Percentiles rank a stretch among this genome's conserved stretches.
phyloP scores from a whole-genome alignment of 2,329 filamentous ascomycete species.

The Clarireedia monteithiana region DNA sequence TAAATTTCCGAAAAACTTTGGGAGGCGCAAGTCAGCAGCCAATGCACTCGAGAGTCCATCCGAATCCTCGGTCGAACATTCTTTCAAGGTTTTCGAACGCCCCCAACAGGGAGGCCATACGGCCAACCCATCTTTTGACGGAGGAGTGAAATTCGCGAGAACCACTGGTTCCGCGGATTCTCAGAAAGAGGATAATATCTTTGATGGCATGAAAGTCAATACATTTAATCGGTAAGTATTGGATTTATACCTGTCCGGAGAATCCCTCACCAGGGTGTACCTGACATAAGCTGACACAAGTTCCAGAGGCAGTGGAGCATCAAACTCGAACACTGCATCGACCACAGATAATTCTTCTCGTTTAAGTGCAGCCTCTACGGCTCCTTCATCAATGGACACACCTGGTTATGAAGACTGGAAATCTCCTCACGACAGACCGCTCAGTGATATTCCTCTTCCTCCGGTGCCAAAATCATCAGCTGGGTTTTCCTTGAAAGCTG shows the following conservation, averaged over 20 bases:
- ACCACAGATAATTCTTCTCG: slow-evolving; percentile 30
- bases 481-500: slow-evolving; percentile 27
- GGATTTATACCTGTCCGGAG: slow-evolving; percentile 1
- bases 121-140: slow-evolving; percentile 26
- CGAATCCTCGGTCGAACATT: slow-evolving; percentile 17
- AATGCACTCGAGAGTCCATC: slow-evolving; percentile 24
- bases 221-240: slow-evolving; percentile 29
- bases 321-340: slow-evolving; percentile 29
- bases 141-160: slow-evolving; percentile 24
- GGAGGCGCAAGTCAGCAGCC: slow-evolving; percentile 28
- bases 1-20: slow-evolving; percentile 29
- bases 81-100: slow-evolving; percentile 31
- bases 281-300: slow-evolving; percentile 9
- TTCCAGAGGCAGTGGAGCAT: slow-evolving; percentile 29
- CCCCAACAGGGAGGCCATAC: slow-evolving; percentile 12
- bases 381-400: slow-evolving; percentile 28
- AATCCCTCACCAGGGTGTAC: slow-evolving; percentile 10
- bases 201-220: slow-evolving; percentile 21
- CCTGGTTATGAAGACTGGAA: slow-evolving; percentile 24
- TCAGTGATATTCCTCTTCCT: slow-evolving; percentile 25
- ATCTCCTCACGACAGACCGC: slow-evolving; percentile 25
- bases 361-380: slow-evolving; percentile 29
- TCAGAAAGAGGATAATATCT: slow-evolving; percentile 29
- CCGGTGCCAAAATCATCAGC: slow-evolving; percentile 25
- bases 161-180: slow-evolving; percentile 16